phyloP scores from a whole-genome alignment of 75 land plant genomes.

The Adiantum capillusveneris region DNA sequence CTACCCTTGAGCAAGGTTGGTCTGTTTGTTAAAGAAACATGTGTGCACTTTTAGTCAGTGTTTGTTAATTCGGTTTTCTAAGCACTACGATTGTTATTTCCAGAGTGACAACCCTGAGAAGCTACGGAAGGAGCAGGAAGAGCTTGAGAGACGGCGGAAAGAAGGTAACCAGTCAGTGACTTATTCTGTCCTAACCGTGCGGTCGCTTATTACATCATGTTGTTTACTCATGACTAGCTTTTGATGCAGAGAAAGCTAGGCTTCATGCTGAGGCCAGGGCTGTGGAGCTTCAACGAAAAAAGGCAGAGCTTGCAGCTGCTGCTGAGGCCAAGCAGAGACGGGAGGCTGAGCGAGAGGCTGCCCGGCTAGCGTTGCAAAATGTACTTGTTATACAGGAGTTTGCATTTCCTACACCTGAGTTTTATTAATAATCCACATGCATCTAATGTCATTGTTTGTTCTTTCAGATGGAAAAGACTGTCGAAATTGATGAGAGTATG shows the following conservation, averaged over 20 bases:
- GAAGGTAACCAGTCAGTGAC: too few species aligned
- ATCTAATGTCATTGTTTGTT: neutral
- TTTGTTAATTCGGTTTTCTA: neutral
- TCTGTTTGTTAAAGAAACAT: neutral
- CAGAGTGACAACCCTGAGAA: conserved; percentile 51
- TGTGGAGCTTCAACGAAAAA: conserved; percentile 60
- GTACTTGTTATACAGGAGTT: too few species aligned
- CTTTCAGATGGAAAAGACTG: conserved; percentile 89
- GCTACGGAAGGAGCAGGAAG: conserved; percentile 54
- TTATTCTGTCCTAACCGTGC: too few species aligned
- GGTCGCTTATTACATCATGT: too few species aligned
- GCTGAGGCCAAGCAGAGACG: conserved; percentile 62
- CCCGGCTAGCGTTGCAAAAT: conserved; percentile 64
- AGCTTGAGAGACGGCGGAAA: conserved; percentile 51
- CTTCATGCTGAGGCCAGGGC: conserved; percentile 90
- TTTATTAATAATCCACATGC: neutral
- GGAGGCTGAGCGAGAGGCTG: conserved; percentile 85
- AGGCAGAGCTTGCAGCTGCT: conserved; percentile 72
- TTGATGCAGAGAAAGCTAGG: conserved; percentile 62
- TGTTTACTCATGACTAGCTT: neutral
- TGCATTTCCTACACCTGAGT: too few species aligned
- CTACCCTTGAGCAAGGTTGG: conserved; percentile 4
- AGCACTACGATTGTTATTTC: conserved; percentile 27
- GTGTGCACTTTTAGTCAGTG: neutral
- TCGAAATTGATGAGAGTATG: conserved; percentile 69